phyloP scores from a whole-genome alignment of 1,284 basidiomycete species.

The Leccinum subfulvum region DNA sequence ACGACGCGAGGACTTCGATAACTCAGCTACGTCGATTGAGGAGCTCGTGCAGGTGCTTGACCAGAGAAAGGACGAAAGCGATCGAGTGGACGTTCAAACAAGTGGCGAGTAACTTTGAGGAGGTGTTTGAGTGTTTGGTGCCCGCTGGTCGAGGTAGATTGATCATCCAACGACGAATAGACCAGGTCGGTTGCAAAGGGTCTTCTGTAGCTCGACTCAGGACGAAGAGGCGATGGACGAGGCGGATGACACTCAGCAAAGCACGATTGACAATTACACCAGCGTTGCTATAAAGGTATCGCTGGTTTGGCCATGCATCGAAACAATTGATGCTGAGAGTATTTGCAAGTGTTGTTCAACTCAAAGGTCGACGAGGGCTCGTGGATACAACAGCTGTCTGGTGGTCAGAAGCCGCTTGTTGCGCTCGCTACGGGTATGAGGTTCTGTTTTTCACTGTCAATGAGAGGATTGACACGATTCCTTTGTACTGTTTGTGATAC shows the following conservation, averaged over 20 bases:
- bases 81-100: slow-evolving; percentile 98
- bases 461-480: neutral
- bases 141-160: slow-evolving; percentile 89
- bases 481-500: slow-evolving; percentile 88
- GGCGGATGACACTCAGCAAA: slow-evolving; percentile 67
- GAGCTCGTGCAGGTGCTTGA: slow-evolving; percentile 96
- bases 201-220: slow-evolving; percentile 28
- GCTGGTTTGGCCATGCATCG: neutral
- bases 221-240: slow-evolving; percentile 73
- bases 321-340: neutral
- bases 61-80: slow-evolving; percentile 94
- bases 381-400: slow-evolving; percentile 94
- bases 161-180: slow-evolving; percentile 88
- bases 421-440: slow-evolving; percentile 84
- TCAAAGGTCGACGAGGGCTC: slow-evolving; percentile 96
- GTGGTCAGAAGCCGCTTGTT: slow-evolving; percentile 96
- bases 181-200: slow-evolving; percentile 56
- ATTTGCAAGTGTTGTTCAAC: slow-evolving; percentile 88
- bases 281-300: slow-evolving; percentile 90
- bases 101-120: slow-evolving; percentile 94
- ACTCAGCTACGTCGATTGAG: slow-evolving; percentile 85
- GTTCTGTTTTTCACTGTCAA: slow-evolving; percentile 8
- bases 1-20: slow-evolving; percentile 88
- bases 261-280: slow-evolving; percentile 90
- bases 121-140: slow-evolving; percentile 97